These are phyloP conservation scores for Fraxinus dipetala DNA, from an alignment of 305 asterid species.

Conservation along the genomic window DNA sequence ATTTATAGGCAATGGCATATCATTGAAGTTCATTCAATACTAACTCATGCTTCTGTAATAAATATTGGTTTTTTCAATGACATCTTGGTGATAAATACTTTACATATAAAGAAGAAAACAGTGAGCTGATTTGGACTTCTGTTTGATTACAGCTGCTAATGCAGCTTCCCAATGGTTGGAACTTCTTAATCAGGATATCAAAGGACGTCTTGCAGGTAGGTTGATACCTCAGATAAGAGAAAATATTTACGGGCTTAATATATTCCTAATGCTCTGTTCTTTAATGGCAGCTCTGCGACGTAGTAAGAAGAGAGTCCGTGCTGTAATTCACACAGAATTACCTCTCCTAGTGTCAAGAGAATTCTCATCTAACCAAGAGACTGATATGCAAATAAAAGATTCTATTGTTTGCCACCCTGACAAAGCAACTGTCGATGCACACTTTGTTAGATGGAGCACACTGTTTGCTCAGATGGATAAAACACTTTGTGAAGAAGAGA, in stretches of 20 bases:
- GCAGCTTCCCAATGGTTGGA: slow-evolving; percentile 97
- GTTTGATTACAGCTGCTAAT: slow-evolving; percentile 67
- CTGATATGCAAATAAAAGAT: slow-evolving; percentile 24
- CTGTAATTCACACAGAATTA: slow-evolving; percentile 63
- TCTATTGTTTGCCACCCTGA: slow-evolving; percentile 28
- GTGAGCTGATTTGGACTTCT: slow-evolving; percentile 15
- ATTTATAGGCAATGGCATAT: not conserved
- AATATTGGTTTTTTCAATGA: not conserved
- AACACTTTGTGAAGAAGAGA: slow-evolving; percentile 50
- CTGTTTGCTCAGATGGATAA: slow-evolving; percentile 48
- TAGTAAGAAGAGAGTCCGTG: slow-evolving; percentile 82
- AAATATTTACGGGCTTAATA: not conserved
- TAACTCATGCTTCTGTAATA: not conserved
- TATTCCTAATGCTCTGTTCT: slow-evolving; percentile 14
- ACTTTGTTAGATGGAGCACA: slow-evolving; percentile 44
- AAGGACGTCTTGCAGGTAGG: slow-evolving; percentile 83
- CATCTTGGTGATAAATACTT: not conserved
- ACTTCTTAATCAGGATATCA: slow-evolving; percentile 77
- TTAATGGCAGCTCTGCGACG: slow-evolving; percentile 65
- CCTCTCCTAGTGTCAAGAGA: slow-evolving; percentile 67
- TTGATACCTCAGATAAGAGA: slow-evolving; percentile 10
- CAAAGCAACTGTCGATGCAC: slow-evolving; percentile 50
- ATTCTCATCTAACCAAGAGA: slow-evolving; percentile 48
- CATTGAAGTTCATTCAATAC: not conserved
- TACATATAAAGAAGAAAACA: not conserved